These are phyloP conservation scores for Mycena galericulata DNA, from an alignment of 768 basidiomycete species.

Conservation along the genomic window DNA sequence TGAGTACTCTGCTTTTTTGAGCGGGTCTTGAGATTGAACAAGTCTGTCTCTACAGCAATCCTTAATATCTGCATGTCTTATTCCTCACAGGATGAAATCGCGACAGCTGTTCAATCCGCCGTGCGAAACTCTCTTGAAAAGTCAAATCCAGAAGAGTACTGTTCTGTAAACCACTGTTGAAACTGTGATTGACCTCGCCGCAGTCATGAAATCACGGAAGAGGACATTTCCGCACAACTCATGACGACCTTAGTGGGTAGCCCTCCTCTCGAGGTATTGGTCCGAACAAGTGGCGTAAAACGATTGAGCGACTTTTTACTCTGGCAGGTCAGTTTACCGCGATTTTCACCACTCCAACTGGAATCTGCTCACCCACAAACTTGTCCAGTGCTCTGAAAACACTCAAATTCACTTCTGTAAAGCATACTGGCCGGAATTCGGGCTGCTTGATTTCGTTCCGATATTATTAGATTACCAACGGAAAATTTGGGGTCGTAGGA, in stretches of 20 bases:
- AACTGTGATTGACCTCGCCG: neutral
- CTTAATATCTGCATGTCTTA: slow-evolving; percentile 96
- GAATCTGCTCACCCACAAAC: slow-evolving; percentile 24
- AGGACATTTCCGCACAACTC: slow-evolving; percentile 74
- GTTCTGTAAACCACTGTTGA: neutral
- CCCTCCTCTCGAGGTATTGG: slow-evolving; percentile 88
- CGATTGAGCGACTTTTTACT: slow-evolving; percentile 91
- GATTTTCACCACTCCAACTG: neutral
- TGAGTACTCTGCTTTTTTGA: slow-evolving; percentile 46
- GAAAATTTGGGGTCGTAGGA: slow-evolving; percentile 65
- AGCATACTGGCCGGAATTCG: slow-evolving; percentile 95
- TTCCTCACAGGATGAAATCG: slow-evolving; percentile 91
- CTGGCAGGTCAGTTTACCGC: slow-evolving; percentile 87
- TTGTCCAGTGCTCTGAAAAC: slow-evolving; percentile 75
- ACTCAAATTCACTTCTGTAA: slow-evolving; percentile 90
- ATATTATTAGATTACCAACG: slow-evolving; percentile 91
- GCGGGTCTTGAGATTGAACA: slow-evolving; percentile 2
- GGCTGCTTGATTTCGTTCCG: slow-evolving; percentile 86
- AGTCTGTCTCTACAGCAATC: slow-evolving; percentile 68
- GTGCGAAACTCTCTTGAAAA: slow-evolving; percentile 55
- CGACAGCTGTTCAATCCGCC: slow-evolving; percentile 74
- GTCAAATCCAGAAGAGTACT: slow-evolving; percentile 31
- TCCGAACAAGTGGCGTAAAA: slow-evolving; percentile 92
- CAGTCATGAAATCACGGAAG: slow-evolving; percentile 63
- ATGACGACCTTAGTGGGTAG: slow-evolving; percentile 74